phyloP scores from a whole-genome alignment of 2,329 filamentous ascomycete species.

The Elsinoe fawcettii region DNA sequence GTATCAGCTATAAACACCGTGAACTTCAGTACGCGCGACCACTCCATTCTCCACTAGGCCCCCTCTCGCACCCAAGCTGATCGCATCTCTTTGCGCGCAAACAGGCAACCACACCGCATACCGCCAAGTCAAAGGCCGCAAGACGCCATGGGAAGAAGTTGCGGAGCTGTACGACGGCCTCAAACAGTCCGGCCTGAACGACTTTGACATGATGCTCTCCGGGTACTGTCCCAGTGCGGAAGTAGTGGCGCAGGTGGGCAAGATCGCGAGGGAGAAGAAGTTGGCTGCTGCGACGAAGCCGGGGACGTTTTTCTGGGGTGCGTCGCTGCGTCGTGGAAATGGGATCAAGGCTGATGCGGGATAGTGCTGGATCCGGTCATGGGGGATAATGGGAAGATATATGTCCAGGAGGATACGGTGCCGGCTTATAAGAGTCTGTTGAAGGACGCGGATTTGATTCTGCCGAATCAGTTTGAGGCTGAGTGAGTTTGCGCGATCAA shows the following conservation, averaged over 20 bases:
- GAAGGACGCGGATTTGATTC: constrained; percentile 75
- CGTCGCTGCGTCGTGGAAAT: constrained; percentile 19
- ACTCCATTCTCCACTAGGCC: neutral
- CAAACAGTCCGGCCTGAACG: constrained; percentile 71
- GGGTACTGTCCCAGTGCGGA: constrained; percentile 88
- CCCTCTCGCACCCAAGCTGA: neutral
- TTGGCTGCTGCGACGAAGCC: constrained; percentile 51
- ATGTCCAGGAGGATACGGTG: constrained; percentile 85
- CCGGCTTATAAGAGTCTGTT: constrained; percentile 80
- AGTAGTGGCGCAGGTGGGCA: constrained; percentile 73
- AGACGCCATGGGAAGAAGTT: constrained; percentile 74
- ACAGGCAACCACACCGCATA: constrained; percentile 94
- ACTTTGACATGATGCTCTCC: constrained; percentile 90
- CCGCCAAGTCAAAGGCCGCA: constrained; percentile 76
- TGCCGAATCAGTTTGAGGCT: constrained; percentile 96
- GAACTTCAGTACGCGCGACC: constrained; percentile 69
- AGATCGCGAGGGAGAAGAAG: constrained; percentile 74
- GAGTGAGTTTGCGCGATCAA: constrained; percentile 54
- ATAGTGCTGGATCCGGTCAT: constrained; percentile 90
- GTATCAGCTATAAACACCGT: constrained; percentile 93
- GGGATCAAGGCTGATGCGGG: neutral
- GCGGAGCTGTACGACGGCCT: constrained; percentile 76
- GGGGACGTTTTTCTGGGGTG: constrained; percentile 82
- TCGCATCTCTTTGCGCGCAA: neutral
- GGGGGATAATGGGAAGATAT: constrained; percentile 89